Percentiles rank a stretch among this genome's conserved stretches.
Evolutionary conservation across 768 basidiomycete genomes (phyloP).

Genomic region (Paxillus rubicundulus): DNA sequence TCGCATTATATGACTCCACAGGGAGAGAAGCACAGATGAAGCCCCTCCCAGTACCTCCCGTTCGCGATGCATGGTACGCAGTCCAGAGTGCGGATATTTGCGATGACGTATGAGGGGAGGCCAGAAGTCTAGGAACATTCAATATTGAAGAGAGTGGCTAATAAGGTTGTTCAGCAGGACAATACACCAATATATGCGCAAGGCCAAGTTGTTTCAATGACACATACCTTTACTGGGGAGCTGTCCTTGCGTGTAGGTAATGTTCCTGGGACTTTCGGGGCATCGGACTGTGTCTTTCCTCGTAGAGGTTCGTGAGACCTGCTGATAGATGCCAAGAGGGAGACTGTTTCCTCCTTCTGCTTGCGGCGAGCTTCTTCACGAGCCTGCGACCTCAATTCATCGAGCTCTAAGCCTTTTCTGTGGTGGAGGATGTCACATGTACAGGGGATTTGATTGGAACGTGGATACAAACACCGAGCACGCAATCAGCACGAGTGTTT

Average conservation of each 20-base stretch:
- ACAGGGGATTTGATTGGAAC: conserved; percentile 7
- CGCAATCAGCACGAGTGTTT: conserved; percentile 15
- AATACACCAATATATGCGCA: not conserved
- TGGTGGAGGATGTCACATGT: not conserved
- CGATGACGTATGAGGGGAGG: conserved; percentile 63
- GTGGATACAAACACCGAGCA: not conserved
- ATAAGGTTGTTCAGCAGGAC: not conserved
- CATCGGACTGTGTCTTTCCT: conserved; percentile 6
- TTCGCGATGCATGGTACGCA: conserved; percentile 80
- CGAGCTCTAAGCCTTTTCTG: conserved; percentile 46
- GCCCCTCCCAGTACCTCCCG: conserved; percentile 76
- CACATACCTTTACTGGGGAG: conserved; percentile 61
- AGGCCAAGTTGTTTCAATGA: not conserved
- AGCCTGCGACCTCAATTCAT: conserved; percentile 31
- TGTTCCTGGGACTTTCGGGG: conserved; percentile 3
- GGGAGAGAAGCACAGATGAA: conserved; percentile 85
- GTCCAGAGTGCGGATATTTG: conserved; percentile 87
- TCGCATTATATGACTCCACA: conserved; percentile 63
- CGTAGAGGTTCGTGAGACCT: conserved; percentile 11
- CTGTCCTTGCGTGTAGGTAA: conserved; percentile 51
- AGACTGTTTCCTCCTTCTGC: conserved; percentile 22
- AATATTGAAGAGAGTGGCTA: conserved; percentile 83
- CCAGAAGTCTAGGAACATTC: conserved; percentile 67
- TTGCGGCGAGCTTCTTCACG: conserved; percentile 33
- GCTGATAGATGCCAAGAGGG: conserved; percentile 12